Evolutionary conservation across 73 alveolate genomes (phyloP).

Genomic region (Tetrahymena malaccensis): DNA sequence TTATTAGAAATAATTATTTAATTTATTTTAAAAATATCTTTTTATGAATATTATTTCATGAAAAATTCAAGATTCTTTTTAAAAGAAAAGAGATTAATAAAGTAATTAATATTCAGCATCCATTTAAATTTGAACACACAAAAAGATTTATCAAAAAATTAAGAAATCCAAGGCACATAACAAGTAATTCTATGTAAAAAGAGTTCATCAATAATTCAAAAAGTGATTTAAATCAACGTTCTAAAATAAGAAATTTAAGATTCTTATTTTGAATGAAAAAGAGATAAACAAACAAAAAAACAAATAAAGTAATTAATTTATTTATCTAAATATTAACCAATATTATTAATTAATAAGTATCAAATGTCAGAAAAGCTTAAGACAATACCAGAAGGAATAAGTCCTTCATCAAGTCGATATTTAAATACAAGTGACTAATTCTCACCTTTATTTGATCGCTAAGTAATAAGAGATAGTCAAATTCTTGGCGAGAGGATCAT

Average conservation of each 20-base stretch:
- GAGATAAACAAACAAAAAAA: not conserved
- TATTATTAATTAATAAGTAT: not conserved
- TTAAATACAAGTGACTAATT: not conserved
- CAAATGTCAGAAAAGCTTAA: not conserved
- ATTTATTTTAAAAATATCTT: too few species aligned
- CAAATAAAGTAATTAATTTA: not conserved
- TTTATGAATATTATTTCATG: too few species aligned
- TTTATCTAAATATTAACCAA: not conserved
- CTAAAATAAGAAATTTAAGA: not conserved
- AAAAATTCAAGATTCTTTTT: too few species aligned
- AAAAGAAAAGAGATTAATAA: not conserved
- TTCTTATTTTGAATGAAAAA: not conserved
- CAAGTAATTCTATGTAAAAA: not conserved
- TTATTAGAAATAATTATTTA: too few species aligned
- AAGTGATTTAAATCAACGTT: not conserved
- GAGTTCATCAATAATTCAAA: not conserved
- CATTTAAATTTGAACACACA: not conserved
- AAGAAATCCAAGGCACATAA: not conserved
- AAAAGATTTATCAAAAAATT: not conserved
- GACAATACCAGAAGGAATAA: not conserved
- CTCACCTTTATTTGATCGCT: not conserved
- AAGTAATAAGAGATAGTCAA: not conserved
- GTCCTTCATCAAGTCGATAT: not conserved
- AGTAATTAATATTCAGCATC: not conserved
- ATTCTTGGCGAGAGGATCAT: not conserved